These are phyloP conservation scores for Pichia nakasei DNA, from an alignment of 805 yeast genomes.

Conservation along the genomic window DNA sequence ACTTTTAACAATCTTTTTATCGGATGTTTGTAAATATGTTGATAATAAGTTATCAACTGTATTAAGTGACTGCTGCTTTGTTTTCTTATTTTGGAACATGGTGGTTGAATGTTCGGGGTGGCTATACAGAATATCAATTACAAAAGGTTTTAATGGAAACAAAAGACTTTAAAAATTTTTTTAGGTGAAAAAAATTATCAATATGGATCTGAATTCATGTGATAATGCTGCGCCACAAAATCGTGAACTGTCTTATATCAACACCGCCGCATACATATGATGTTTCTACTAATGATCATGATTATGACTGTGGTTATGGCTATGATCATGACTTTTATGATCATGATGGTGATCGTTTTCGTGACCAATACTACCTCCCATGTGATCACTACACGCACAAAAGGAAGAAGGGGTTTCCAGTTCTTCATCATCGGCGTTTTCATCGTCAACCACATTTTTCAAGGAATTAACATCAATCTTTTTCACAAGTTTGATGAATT, in stretches of 20 bases:
- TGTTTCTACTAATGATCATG: background rate
- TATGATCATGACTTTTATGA: background rate
- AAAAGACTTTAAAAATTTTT: too few relatives aligned
- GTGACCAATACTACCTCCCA: background rate
- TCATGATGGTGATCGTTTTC: too few relatives aligned
- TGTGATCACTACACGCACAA: background rate
- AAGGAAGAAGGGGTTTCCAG: background rate
- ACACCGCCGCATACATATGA: too few relatives aligned
- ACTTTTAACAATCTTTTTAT: conserved; percentile 1
- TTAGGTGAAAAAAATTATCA: too few relatives aligned
- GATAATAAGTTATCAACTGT: conserved; percentile 22
- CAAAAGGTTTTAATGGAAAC: too few relatives aligned
- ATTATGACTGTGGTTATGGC: background rate
- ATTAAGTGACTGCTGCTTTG: conserved; percentile 13
- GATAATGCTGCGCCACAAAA: background rate
- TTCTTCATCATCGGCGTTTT: background rate
- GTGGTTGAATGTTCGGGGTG: too few relatives aligned
- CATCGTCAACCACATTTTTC: background rate
- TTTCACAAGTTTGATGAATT: background rate
- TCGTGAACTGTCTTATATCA: too few relatives aligned
- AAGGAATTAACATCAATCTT: background rate
- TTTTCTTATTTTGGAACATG: conserved; percentile 16
- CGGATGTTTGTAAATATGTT: conserved; percentile 16
- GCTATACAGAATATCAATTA: too few relatives aligned
- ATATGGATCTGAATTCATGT: too few relatives aligned